Evolutionary conservation across 352 stramenopile genomes (phyloP), one percentile per base, ranked within the genome.

Genomic region (Phytophthora niederhauseri): DNA sequence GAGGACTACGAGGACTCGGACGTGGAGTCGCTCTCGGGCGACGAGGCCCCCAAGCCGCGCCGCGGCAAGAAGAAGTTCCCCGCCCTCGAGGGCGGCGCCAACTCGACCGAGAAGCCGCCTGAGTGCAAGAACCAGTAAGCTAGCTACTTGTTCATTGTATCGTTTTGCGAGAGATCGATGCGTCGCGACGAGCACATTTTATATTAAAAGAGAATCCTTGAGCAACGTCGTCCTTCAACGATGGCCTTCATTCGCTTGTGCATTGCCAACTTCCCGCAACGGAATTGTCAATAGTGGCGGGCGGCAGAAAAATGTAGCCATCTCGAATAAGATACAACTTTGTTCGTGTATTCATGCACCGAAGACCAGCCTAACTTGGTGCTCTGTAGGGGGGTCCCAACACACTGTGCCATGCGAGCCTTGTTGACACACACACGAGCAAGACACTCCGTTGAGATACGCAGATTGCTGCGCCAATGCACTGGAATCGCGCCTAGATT

Each of bases 81-180:
- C 17, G 83, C 80, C 48, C 78, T 95, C 12, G 83, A 94, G 36
- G 75, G 79, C 54, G 76, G 76, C 22, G 71, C 64, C 41, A 77
- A 73, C 54, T 93, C 87, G 57, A 89, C 81, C 22, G 86, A 95
- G 77, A 94, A 95, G 76, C 88, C 88, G 43, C 85, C 85, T 52
- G 88, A 95, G 84, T 95, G 88, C 84, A 95, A 95, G 81, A 95
- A 95, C 78, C 88, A 95, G 77, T 95, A 91, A 93, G 56, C 63
- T 73, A 43, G 41, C 60, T 73, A 49, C 49, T 46, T 57, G 66
- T 61, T 70, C 45, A 70, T 22, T 60, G 56, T 59, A 75, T 75
- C 62, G 67, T 67, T 74, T 67, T 76, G 53, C 52, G 45, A 64
- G 9, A 55, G 9, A 55, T 61, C 17, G 38, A 57, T 49, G 43